Base-by-base conservation (phyloP, 768 basidiomycete genomes). In the Amylocystis lapponica region DNA sequence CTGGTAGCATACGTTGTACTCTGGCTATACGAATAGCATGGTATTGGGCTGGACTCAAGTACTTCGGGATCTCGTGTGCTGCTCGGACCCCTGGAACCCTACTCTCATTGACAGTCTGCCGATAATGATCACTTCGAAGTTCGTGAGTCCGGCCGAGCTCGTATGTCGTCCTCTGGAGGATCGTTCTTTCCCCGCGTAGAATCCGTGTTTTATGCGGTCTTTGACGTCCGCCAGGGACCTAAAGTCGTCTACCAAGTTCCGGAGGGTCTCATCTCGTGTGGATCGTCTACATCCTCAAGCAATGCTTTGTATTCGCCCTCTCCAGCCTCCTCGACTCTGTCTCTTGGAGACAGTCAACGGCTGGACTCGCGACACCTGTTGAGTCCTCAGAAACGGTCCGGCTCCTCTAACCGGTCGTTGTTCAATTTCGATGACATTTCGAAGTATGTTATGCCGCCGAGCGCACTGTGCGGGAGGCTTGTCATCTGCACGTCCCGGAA, bases 171-270 rank as follows among this genome's bases (percentile, higher is more conserved):
- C 8, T 68, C 74, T 33, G 69, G 68, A 36, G 81, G 81, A 61
- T 89, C 86, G 9, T 91, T 86, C 65, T 73, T 84, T 35, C 87
- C 87, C 27, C 67, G 70, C 14, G 85, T 90, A 44, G 80, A 83
- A 53, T 92, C 90, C 10, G 85, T 95, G 12, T 97, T 98, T 69
- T 97, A 96, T 57, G 85, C 94, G 3, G 81, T 86, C 12, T 98
- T 99, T 60, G 91, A 98, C 64, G 74, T 83, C 27, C 68, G 66
- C 5, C 79, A 85, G 42, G 95, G 96, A 2, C 88, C 92, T 2
- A 88, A 88, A 56, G 86, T 98, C 35, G 81, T 90, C 4, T 86
- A 86, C 56, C 94, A 98, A 65, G 92, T 96, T 6, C 95, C 95
- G 1, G 95, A 96, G 60, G 89, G 83, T 33, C 79, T 92, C 39